Conservation (phyloP, 2,329 filamentous ascomycete species). For the Pseudomassariella vexata region DNA sequence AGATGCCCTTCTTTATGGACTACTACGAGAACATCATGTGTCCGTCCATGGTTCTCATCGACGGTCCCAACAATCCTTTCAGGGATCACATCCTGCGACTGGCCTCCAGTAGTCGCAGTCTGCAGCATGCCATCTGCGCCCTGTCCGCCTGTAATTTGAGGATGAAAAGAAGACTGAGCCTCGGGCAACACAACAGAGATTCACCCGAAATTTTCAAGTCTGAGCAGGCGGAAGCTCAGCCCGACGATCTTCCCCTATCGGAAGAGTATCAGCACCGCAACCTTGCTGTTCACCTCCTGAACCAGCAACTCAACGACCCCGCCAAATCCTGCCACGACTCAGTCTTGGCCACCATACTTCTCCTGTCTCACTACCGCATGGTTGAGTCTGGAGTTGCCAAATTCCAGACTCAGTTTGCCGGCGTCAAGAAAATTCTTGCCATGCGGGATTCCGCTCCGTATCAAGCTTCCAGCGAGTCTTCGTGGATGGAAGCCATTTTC, state of each 20-base stretch:
- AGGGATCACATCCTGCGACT: slow-evolving; percentile 75
- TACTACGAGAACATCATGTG: slow-evolving; percentile 93
- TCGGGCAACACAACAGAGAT: slow-evolving; percentile 49
- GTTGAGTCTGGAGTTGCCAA: slow-evolving; percentile 89
- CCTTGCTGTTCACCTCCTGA: slow-evolving; percentile 74
- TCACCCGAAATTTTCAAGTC: slow-evolving; percentile 40
- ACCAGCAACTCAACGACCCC: slow-evolving; percentile 75
- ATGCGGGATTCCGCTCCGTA: slow-evolving; percentile 56
- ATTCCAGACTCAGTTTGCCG: slow-evolving; percentile 89
- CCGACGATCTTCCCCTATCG: slow-evolving; percentile 61
- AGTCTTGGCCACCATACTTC: slow-evolving; percentile 77
- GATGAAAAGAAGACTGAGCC: slow-evolving; percentile 68
- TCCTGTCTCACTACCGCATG: slow-evolving; percentile 88
- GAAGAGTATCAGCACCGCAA: slow-evolving; percentile 81
- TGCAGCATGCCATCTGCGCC: slow-evolving; percentile 91
- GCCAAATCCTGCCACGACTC: slow-evolving; percentile 75
- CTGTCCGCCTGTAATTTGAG: slow-evolving; percentile 84
- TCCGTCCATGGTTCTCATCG: slow-evolving; percentile 85
- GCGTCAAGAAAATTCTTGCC: slow-evolving; percentile 82
- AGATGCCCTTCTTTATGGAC: slow-evolving; percentile 84
- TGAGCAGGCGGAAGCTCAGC: slow-evolving; percentile 41
- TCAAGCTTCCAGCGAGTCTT: slow-evolving; percentile 60
- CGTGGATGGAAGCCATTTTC: slow-evolving; percentile 90
- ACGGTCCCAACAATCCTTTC: slow-evolving; percentile 81
- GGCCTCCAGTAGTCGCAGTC: slow-evolving; percentile 68